Conservation (phyloP, 1,139 yeast genomes). For the Debaryomyces udenii region DNA sequence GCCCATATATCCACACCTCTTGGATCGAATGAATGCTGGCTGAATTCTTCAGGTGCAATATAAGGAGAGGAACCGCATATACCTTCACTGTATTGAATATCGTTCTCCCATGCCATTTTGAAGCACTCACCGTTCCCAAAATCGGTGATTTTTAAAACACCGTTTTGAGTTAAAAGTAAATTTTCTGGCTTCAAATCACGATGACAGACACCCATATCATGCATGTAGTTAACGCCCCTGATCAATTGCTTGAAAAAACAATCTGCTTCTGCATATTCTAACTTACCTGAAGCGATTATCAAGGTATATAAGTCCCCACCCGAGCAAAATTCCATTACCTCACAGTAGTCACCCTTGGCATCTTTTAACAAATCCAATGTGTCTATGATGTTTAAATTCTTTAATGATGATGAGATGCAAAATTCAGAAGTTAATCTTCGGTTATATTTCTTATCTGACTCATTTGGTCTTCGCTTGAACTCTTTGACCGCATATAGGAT, state of each 20-base stretch:
- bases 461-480: conserved; percentile 45
- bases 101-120: conserved; percentile 95
- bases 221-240: conserved; percentile 93
- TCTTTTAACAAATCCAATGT: conserved; percentile 87
- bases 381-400: conserved; percentile 64
- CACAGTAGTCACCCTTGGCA: conserved; percentile 90
- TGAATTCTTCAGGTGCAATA: conserved; percentile 94
- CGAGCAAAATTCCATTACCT: conserved; percentile 94
- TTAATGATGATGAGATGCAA: conserved; percentile 52
- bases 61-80: conserved; percentile 90
- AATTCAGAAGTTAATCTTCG: conserved; percentile 50
- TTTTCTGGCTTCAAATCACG: conserved; percentile 96
- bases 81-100: conserved; percentile 81
- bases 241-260: conserved; percentile 92
- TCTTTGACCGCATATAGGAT: conserved; percentile 52
- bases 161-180: conserved; percentile 74
- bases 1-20: conserved; percentile 96
- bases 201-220: conserved; percentile 95
- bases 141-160: conserved; percentile 86
- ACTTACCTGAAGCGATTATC: conserved; percentile 79
- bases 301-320: conserved; percentile 93
- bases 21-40: conserved; percentile 78
- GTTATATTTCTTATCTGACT: conserved; percentile 48
- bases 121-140: conserved; percentile 97
- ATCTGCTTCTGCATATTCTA: conserved; percentile 88